Conservation (phyloP, 1,284 basidiomycete species). For the Ganoderma boninense region DNA sequence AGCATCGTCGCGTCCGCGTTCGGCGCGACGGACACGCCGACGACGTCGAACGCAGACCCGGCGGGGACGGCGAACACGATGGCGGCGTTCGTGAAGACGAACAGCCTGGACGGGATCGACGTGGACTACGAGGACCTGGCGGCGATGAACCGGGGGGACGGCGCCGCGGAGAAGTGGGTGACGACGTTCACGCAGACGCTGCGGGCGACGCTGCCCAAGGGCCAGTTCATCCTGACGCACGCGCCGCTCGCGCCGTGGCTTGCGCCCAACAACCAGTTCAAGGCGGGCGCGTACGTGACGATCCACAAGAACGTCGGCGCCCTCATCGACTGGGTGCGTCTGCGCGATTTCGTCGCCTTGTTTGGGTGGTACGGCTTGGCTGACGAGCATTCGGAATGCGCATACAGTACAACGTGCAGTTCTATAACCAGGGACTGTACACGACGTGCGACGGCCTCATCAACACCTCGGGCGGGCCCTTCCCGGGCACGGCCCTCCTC, state of each 20-base stretch:
- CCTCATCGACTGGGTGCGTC: too few relatives aligned
- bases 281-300: conserved; percentile 68
- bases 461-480: conserved; percentile 40
- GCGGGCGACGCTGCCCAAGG: too few relatives aligned
- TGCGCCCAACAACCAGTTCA: conserved; percentile 22
- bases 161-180: conserved; percentile 37
- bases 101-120: conserved; percentile 60
- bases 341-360: too few relatives aligned
- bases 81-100: conserved; percentile 46
- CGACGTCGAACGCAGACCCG: conserved; percentile 51
- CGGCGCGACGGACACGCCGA: conserved; percentile 58
- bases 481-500: conserved; percentile 51
- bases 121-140: conserved; percentile 65
- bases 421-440: conserved; percentile 60
- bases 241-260: too few relatives aligned
- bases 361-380: too few relatives aligned
- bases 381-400: too few relatives aligned
- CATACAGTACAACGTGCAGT: conserved; percentile 60
- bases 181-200: too few relatives aligned
- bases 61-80: conserved; percentile 52
- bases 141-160: conserved; percentile 50
- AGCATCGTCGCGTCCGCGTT: conserved; percentile 38
- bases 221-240: too few relatives aligned
- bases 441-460: conserved; percentile 62
- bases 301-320: conserved; percentile 63